Percentiles rank a stretch among this genome's conserved stretches.
Evolutionary conservation across 345 rosid genomes (phyloP).

Genomic region (Chamaenerion angustifolium): DNA sequence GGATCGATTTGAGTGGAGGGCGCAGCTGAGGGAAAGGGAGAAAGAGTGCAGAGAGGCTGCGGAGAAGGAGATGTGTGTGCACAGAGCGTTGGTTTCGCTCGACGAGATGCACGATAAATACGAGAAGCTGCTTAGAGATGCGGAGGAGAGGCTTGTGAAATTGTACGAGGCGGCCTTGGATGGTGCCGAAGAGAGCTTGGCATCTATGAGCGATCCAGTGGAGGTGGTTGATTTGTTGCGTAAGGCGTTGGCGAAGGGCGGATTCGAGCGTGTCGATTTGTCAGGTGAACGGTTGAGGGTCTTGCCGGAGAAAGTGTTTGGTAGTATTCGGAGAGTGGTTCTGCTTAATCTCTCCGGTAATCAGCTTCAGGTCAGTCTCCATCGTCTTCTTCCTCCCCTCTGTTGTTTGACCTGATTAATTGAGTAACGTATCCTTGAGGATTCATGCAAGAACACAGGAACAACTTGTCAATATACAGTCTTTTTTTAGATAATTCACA

Average conservation of each 20-base stretch:
- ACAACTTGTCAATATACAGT: no score
- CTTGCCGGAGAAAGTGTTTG: conserved; percentile 1
- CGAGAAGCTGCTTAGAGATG: conserved; percentile 60
- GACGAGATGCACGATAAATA: conserved; percentile 74
- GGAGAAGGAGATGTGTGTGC: conserved; percentile 40
- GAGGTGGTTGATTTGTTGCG: conserved; percentile 14
- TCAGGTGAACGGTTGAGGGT: conserved; percentile 1
- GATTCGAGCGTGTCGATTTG: conserved; percentile 1
- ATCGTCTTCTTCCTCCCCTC: not conserved
- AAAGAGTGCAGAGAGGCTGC: conserved; percentile 36
- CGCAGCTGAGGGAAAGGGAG: conserved; percentile 43
- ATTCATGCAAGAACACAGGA: no score
- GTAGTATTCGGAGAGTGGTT: not conserved
- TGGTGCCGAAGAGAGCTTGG: conserved; percentile 17
- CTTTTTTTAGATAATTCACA: no score
- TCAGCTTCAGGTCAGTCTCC: conserved; percentile 4
- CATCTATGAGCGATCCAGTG: not conserved
- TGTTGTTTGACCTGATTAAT: not conserved
- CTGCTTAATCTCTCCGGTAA: conserved; percentile 5
- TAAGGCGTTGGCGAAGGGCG: not conserved
- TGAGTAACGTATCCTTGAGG: no score
- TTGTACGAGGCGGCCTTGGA: conserved; percentile 36
- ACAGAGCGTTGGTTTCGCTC: conserved; percentile 43
- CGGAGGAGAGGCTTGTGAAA: conserved; percentile 54
- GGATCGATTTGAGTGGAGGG: conserved; percentile 45